A percentile compares a stretch with the other conserved stretches of the same genome.
These are phyloP conservation scores for Didymella keratinophila DNA, from an alignment of 2,329 filamentous ascomycete species.

Conservation along the genomic window DNA sequence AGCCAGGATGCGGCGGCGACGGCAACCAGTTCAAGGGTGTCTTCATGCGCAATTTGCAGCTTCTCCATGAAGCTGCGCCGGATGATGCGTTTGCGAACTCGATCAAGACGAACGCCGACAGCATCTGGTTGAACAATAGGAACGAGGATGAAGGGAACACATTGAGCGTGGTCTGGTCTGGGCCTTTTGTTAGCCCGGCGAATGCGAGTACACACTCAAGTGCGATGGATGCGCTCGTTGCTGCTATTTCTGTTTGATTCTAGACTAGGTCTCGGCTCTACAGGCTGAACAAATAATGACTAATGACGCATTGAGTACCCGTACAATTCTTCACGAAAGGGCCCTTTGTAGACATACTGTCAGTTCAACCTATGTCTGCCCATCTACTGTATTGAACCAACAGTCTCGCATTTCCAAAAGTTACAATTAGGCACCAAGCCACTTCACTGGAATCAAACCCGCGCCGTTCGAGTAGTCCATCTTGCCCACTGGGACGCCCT, in stretches of 20 bases:
- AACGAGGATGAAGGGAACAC: constrained; percentile 57
- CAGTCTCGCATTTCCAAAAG: neutral
- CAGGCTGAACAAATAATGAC: neutral
- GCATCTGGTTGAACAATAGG: constrained; percentile 69
- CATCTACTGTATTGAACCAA: neutral
- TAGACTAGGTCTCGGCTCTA: neutral
- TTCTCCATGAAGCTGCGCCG: constrained; percentile 62
- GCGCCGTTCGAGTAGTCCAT: constrained; percentile 59
- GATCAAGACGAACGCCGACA: constrained; percentile 68
- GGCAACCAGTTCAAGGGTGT: constrained; percentile 76
- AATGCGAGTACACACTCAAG: constrained; percentile 69
- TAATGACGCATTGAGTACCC: constrained; percentile 5
- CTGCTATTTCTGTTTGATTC: constrained; percentile 52
- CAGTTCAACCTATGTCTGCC: neutral
- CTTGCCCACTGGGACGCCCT: constrained; percentile 71
- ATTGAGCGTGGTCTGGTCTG: constrained; percentile 71
- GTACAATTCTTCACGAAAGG: neutral
- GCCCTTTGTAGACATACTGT: neutral
- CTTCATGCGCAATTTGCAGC: constrained; percentile 70
- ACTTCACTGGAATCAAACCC: constrained; percentile 12
- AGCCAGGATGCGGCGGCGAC: constrained; percentile 50
- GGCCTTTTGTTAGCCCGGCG: constrained; percentile 61
- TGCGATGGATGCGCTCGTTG: constrained; percentile 72
- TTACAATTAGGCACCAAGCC: constrained; percentile 2
- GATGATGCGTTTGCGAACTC: constrained; percentile 61